These are phyloP conservation scores for Leptographium procerum DNA, from an alignment of 2,329 filamentous ascomycete species.

Conservation along the genomic window DNA sequence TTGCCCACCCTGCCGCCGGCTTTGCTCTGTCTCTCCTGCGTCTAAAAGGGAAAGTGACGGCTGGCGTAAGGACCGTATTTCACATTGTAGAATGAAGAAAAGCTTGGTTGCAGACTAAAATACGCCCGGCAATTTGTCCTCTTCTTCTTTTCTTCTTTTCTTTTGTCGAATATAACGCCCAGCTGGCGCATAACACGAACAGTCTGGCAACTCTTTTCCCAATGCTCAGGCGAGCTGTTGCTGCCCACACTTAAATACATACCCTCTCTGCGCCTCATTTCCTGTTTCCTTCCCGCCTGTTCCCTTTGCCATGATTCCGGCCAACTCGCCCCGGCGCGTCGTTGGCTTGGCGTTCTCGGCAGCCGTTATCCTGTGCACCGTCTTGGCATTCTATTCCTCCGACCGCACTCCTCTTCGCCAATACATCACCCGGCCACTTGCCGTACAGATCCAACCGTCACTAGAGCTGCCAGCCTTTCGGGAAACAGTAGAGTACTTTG, in stretches of 20 bases:
- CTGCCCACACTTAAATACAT: no score
- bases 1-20: neutral
- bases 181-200: neutral
- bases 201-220: no score
- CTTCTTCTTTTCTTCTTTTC: neutral
- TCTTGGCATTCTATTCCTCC: neutral
- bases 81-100: neutral
- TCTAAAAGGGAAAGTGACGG: neutral
- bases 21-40: neutral
- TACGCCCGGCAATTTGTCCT: neutral
- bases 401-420: neutral
- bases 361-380: neutral
- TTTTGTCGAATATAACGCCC: neutral
- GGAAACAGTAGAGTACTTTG: neutral
- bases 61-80: neutral
- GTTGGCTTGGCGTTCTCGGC: constrained; percentile 1
- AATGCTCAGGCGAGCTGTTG: neutral
- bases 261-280: no score
- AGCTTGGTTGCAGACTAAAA: neutral
- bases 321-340: neutral
- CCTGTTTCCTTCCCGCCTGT: neutral
- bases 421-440: neutral
- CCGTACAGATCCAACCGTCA: neutral
- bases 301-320: neutral
- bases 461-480: neutral